Conservation (phyloP, 148 eudicot species). For the Rhododendron ovatum region DNA sequence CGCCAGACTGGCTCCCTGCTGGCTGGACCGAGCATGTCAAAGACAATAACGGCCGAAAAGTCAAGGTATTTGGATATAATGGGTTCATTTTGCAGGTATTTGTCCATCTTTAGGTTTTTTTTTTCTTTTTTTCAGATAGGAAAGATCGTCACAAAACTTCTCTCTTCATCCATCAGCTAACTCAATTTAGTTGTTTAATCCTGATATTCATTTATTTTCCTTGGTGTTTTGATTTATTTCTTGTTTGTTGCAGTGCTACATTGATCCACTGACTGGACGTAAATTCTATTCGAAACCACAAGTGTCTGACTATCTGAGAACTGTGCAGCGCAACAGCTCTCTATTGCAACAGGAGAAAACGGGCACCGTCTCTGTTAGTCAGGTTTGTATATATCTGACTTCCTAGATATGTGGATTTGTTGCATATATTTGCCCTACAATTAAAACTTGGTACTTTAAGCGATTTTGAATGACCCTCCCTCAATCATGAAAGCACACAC, state of each 20-base stretch:
- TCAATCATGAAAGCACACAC: background rate
- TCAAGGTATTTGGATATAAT: constrained; percentile 25
- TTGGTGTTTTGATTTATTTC: background rate
- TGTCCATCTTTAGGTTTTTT: background rate
- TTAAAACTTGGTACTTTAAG: background rate
- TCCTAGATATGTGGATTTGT: background rate
- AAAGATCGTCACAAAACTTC: background rate
- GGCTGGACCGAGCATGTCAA: constrained; percentile 35
- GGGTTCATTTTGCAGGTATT: background rate
- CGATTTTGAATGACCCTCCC: background rate
- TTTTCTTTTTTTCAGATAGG: too few relatives aligned
- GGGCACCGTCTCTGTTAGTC: background rate
- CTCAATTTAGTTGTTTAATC: background rate
- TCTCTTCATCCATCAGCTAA: background rate
- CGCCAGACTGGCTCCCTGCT: constrained; percentile 4
- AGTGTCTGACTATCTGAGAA: background rate
- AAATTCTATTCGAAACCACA: background rate
- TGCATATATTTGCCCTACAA: background rate
- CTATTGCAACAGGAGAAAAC: background rate
- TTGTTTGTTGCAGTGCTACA: background rate
- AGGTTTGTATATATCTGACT: background rate
- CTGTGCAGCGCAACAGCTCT: background rate
- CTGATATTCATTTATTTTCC: background rate
- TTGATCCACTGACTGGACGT: background rate
- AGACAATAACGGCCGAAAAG: constrained; percentile 26